Conservation (phyloP, 768 basidiomycete genomes). For the Tricholoma sp. region DNA sequence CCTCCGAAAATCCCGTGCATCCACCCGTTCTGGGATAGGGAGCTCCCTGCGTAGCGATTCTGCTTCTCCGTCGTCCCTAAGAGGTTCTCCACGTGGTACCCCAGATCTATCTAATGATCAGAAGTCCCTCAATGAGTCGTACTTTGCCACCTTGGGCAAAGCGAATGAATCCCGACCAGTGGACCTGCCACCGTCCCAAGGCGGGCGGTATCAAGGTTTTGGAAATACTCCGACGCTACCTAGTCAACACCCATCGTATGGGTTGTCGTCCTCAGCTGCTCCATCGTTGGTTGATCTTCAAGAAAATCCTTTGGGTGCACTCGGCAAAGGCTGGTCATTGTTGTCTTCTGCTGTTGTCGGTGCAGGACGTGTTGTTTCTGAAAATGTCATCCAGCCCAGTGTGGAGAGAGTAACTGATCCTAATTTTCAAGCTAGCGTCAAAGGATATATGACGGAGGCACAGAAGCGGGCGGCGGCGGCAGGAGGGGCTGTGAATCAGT, state of each 20-base stretch:
- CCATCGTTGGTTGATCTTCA: slow-evolving; percentile 81
- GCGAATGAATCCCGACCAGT: slow-evolving; percentile 74
- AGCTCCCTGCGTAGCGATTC: slow-evolving; percentile 49
- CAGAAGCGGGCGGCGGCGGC: slow-evolving; percentile 57
- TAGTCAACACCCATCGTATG: slow-evolving; percentile 60
- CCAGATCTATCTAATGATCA: slow-evolving; percentile 45
- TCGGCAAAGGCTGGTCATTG: slow-evolving; percentile 95
- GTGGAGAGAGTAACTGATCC: slow-evolving; percentile 81
- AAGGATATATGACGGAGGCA: slow-evolving; percentile 67
- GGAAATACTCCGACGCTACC: slow-evolving; percentile 75
- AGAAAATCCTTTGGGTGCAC: slow-evolving; percentile 77
- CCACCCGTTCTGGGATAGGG: slow-evolving; percentile 45
- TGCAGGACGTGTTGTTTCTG: slow-evolving; percentile 73
- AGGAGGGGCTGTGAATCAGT: slow-evolving; percentile 65
- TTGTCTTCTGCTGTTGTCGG: slow-evolving; percentile 81
- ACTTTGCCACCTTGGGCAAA: slow-evolving; percentile 78
- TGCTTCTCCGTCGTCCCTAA: slow-evolving; percentile 51
- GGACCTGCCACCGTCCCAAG: slow-evolving; percentile 87
- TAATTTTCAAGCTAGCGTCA: slow-evolving; percentile 66
- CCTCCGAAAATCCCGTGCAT: slow-evolving; percentile 82
- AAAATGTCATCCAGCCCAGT: slow-evolving; percentile 88
- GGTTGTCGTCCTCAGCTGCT: slow-evolving; percentile 72
- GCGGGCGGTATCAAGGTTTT: slow-evolving; percentile 91
- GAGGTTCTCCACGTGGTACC: slow-evolving; percentile 39
- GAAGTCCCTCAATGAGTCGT: slow-evolving; percentile 80